Conservation (phyloP, 305 asterid species). For the Plantago coronopus region DNA sequence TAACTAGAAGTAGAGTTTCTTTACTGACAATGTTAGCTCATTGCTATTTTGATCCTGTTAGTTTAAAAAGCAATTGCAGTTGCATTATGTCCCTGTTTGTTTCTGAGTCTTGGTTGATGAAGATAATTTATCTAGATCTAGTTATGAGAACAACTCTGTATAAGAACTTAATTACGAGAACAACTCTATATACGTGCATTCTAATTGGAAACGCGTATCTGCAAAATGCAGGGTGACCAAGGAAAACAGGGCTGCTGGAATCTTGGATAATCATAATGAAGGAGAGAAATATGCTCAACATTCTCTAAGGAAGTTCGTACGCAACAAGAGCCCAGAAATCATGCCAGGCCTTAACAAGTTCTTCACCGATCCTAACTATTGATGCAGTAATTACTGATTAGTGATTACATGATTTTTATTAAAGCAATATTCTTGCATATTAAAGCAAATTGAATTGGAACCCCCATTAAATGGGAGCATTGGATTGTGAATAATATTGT, state of each 20-base stretch:
- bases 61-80: too few relatives aligned
- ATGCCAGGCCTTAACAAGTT: constrained; percentile 49
- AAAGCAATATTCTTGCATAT: background rate
- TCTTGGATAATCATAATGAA: constrained; percentile 44
- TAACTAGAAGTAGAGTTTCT: too few relatives aligned
- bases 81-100: background rate
- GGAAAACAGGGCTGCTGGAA: constrained; percentile 48
- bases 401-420: background rate
- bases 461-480: background rate
- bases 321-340: constrained; percentile 36
- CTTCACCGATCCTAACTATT: constrained; percentile 36
- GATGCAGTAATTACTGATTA: background rate
- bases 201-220: background rate
- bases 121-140: background rate
- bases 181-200: background rate
- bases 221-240: constrained; percentile 40
- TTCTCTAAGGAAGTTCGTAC: constrained; percentile 48
- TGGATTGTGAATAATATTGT: background rate
- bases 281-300: constrained; percentile 51
- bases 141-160: background rate
- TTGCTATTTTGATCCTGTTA: too few relatives aligned
- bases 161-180: background rate
- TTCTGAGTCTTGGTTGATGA: too few relatives aligned
- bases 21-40: too few relatives aligned
- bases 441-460: background rate